Evolutionary conservation across 768 basidiomycete species (phyloP).

Genomic region (Termitomyces sp.): DNA sequence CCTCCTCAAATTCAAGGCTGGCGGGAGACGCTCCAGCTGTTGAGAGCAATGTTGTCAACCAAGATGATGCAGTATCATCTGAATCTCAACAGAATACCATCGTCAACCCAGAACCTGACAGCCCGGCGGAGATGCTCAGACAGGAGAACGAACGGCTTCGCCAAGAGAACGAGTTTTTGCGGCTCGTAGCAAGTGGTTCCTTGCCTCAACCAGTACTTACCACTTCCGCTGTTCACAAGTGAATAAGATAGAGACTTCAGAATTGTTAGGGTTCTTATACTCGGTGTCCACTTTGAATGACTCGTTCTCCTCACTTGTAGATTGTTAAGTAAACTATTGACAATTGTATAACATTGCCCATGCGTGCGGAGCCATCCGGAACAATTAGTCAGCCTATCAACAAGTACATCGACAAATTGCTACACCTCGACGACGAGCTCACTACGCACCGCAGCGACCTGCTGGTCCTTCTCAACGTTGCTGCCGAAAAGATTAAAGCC

Average conservation of each 20-base stretch:
- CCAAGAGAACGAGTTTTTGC: not conserved
- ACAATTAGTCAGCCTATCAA: conserved; percentile 12
- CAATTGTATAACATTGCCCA: too few relatives aligned
- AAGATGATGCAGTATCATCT: not conserved
- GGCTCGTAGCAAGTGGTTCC: not conserved
- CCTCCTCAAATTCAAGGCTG: not conserved
- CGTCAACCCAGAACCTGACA: not conserved
- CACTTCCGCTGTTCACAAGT: not conserved
- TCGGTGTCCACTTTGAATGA: not conserved
- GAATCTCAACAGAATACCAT: not conserved
- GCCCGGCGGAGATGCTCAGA: not conserved
- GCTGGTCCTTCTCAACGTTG: conserved; percentile 2
- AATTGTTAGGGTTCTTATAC: not conserved
- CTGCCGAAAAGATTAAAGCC: conserved; percentile 6
- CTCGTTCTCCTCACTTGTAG: too few relatives aligned
- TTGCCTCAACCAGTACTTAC: not conserved
- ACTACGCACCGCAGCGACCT: conserved; percentile 7
- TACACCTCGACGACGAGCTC: conserved; percentile 6
- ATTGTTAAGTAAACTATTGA: too few relatives aligned
- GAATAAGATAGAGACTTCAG: not conserved
- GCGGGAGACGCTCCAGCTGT: not conserved
- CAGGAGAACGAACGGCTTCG: not conserved
- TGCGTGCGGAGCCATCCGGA: conserved; percentile 14
- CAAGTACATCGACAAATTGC: conserved; percentile 10
- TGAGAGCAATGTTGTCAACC: not conserved